Conservation (phyloP, 208 protist species). For the Leishmania aethiopica region DNA sequence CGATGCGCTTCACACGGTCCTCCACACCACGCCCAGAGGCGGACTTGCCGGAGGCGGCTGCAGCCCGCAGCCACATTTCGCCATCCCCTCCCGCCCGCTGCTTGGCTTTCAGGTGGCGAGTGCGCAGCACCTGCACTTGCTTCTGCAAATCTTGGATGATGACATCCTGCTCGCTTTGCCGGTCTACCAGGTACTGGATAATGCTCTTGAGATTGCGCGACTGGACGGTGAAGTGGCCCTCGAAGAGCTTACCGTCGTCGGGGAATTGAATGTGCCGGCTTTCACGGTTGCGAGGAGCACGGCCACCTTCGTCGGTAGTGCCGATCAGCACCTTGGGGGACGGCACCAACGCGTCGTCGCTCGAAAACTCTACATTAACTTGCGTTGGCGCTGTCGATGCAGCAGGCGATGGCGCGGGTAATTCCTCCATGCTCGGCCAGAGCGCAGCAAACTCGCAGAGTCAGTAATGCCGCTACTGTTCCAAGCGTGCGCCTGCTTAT, state of each 20-base stretch:
- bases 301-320: slow-evolving; percentile 33
- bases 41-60: background rate
- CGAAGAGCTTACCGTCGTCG: slow-evolving; percentile 90
- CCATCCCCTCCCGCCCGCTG: slow-evolving; percentile 26
- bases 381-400: background rate
- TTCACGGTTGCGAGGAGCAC: slow-evolving; percentile 35
- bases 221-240: slow-evolving; percentile 89
- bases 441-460: background rate
- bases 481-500: background rate
- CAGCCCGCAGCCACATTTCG: slow-evolving; percentile 5
- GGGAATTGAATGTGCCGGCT: slow-evolving; percentile 64
- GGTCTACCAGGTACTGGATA: slow-evolving; percentile 77
- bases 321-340: slow-evolving; percentile 12
- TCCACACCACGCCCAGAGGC: slow-evolving; percentile 34
- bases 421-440: slow-evolving; percentile 1
- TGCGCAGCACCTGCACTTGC: slow-evolving; percentile 66
- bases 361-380: slow-evolving; percentile 21
- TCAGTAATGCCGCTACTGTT: background rate
- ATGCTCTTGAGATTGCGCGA: slow-evolving; percentile 80
- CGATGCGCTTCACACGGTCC: slow-evolving; percentile 57
- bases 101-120: slow-evolving; percentile 27
- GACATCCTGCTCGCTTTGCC: slow-evolving; percentile 74
- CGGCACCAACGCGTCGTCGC: slow-evolving; percentile 20
- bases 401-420: background rate
- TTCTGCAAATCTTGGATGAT: slow-evolving; percentile 84